Evolutionary conservation across 2,329 filamentous ascomycete genomes (phyloP), one percentile per base, ranked within the genome.

Genomic region (Neofusicoccum parvum): DNA sequence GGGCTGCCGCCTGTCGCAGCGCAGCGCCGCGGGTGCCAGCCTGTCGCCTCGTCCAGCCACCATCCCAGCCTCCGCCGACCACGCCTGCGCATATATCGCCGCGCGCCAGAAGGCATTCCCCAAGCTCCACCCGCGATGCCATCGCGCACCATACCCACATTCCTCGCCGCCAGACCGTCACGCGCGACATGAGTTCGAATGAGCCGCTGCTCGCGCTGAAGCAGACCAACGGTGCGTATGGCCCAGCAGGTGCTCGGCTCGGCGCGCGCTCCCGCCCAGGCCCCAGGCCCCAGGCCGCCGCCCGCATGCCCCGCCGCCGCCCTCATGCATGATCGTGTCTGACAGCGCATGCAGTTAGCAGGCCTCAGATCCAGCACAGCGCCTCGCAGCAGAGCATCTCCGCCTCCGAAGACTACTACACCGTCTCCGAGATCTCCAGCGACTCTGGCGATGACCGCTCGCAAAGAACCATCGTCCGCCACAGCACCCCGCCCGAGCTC

Each of bases 401-500:
- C 46, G 82, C 80, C 27, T 82, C 80, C 20, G 80, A 83, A 71
- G 81, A 82, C 72, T 84, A 82, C 76, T 83, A 81, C 74, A 82
- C 80, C 66, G 72, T 82, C 64, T 70, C 74, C 60, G 68, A 68
- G 32, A 60, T 62, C 20, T 80, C 79, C 58, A 78, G 72, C 70
- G 73, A 76, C 70, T 73, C 72, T 63, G 74, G 72, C 69, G 74
- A 76, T 72, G 68, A 71, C 68, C 69, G 68, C 70, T 72, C 70
- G 54, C 72, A 68, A 66, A 70, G 68, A n/a, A 65, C 69, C 14
- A 60, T 56, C 62, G 66, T 69, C 59, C 65, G 67, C 58, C 76
- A 74, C 68, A 71, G 70, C 54, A 79, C 75, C 23, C 76, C 76
- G 45, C 75, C 76, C 36, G 77, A 76, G 9, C 73, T 72, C 53